Percentiles rank a stretch among this genome's conserved stretches.
These are phyloP conservation scores for Colletotrichum higginsianum DNA, from an alignment of 2,329 filamentous ascomycete genomes.

Conservation along the genomic window DNA sequence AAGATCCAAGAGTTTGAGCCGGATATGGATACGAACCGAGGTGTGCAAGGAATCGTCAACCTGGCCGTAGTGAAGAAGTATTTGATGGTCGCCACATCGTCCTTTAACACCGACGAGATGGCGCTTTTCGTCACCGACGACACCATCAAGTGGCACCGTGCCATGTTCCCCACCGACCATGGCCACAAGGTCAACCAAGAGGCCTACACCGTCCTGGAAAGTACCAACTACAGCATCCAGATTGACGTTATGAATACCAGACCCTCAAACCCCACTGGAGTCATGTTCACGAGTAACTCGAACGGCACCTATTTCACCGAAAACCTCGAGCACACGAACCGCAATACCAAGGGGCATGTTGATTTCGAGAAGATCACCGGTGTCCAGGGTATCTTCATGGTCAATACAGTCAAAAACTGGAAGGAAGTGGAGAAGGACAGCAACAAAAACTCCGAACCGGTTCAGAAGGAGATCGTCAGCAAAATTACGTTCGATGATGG, in stretches of 20 bases:
- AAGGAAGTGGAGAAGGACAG: slow-evolving; percentile 75
- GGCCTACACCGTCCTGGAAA: slow-evolving; percentile 94
- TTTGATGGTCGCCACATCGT: slow-evolving; percentile 85
- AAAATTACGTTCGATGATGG: slow-evolving; percentile 97
- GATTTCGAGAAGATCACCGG: slow-evolving; percentile 96
- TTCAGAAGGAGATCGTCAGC: slow-evolving; percentile 78
- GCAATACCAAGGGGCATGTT: slow-evolving; percentile 80
- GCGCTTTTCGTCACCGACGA: slow-evolving; percentile 92
- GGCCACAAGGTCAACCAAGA: slow-evolving; percentile 79
- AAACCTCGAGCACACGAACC: slow-evolving; percentile 94
- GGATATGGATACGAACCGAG: slow-evolving; percentile 79
- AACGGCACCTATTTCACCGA: slow-evolving; percentile 96
- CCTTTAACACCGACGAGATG: slow-evolving; percentile 88
- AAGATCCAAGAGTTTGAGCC: slow-evolving; percentile 79
- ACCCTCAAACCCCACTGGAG: slow-evolving; percentile 81
- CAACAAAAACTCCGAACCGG: slow-evolving; percentile 49
- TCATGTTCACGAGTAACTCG: slow-evolving; percentile 95
- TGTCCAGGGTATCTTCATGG: slow-evolving; percentile 92
- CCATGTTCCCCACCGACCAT: slow-evolving; percentile 88
- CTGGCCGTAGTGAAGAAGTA: slow-evolving; percentile 89
- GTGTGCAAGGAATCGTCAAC: slow-evolving; percentile 85
- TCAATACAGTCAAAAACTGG: slow-evolving; percentile 92
- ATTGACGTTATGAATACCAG: slow-evolving; percentile 87
- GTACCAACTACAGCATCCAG: slow-evolving; percentile 98
- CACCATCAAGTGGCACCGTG: slow-evolving; percentile 88